These are phyloP conservation scores for Phytophthora citricola DNA, from an alignment of 352 stramenopile genomes.

Conservation along the genomic window DNA sequence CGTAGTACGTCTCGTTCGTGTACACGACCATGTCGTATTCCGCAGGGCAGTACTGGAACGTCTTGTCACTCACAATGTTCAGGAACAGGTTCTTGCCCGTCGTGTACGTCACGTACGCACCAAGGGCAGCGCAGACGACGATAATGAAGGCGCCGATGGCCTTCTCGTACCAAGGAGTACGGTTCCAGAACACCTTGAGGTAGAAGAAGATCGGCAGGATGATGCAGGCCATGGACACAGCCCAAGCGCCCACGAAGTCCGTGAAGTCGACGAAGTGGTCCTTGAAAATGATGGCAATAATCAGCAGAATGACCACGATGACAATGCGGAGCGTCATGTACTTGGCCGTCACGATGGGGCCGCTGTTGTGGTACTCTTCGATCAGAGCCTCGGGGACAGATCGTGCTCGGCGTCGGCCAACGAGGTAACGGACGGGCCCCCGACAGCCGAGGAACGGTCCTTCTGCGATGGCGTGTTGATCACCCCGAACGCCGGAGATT, in stretches of 20 bases:
- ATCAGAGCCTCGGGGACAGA: constrained; percentile 38
- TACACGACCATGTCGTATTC: constrained; percentile 57
- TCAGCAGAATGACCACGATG: constrained; percentile 53
- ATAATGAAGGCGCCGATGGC: constrained; percentile 42
- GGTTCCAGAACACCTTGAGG: constrained; percentile 68
- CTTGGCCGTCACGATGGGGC: constrained; percentile 45
- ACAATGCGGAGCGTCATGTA: constrained; percentile 48
- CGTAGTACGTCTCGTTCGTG: constrained; percentile 62
- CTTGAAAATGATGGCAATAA: constrained; percentile 64
- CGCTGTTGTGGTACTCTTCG: constrained; percentile 50
- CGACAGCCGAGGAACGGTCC: constrained; percentile 16
- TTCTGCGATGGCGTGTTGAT: constrained; percentile 36
- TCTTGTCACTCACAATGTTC: constrained; percentile 38
- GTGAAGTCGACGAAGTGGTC: constrained; percentile 73
- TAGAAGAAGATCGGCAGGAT: constrained; percentile 79
- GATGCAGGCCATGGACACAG: constrained; percentile 66
- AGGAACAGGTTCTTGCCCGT: constrained; percentile 53
- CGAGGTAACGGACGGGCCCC: constrained; percentile 40
- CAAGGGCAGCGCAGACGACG: constrained; percentile 40
- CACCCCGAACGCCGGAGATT: constrained; percentile 35
- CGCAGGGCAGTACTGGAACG: constrained; percentile 66
- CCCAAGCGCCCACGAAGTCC: constrained; percentile 73
- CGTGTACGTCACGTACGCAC: constrained; percentile 53
- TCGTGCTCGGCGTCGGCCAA: constrained; percentile 43
- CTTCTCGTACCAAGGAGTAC: constrained; percentile 58